These are phyloP conservation scores for Sugiyamaella marilandica DNA, from an alignment of 805 yeast genomes.

Conservation along the genomic window DNA sequence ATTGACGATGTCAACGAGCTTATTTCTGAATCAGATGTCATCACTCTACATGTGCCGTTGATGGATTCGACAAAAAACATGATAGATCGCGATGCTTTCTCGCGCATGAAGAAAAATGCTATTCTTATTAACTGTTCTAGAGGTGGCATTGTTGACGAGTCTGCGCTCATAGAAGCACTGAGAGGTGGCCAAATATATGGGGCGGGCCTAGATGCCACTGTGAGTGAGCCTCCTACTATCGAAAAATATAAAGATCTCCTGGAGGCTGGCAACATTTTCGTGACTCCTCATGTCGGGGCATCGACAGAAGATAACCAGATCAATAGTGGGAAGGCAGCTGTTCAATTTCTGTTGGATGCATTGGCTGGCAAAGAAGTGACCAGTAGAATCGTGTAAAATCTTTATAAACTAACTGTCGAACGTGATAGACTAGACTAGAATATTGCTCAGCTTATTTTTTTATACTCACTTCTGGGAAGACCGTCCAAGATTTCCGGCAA, in stretches of 20 bases:
- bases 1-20: slow-evolving; percentile 7
- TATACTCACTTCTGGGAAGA: too few species aligned
- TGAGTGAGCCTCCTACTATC: slow-evolving; percentile 8
- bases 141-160: slow-evolving; percentile 14
- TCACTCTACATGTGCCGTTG: slow-evolving; percentile 10
- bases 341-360: slow-evolving; percentile 1
- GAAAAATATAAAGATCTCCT: slow-evolving; percentile 2
- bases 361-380: slow-evolving; percentile 6
- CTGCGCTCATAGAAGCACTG: slow-evolving; percentile 11
- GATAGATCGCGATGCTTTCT: slow-evolving; percentile 2
- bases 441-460: too few species aligned
- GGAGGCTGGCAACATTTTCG: slow-evolving; percentile 1
- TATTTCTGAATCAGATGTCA: slow-evolving; percentile 6
- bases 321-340: slow-evolving; percentile 11
- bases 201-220: slow-evolving; percentile 10
- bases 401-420: neutral
- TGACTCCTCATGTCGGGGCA: slow-evolving; percentile 12
- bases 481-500: too few species aligned
- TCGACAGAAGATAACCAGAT: slow-evolving; percentile 11
- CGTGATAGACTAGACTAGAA: neutral
- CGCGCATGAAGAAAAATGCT: slow-evolving; percentile 8
- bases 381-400: neutral
- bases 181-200: slow-evolving; percentile 7
- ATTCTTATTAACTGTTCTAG: slow-evolving; percentile 16
- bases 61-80: slow-evolving; percentile 7